Percentiles rank a stretch among this genome's conserved stretches.
Conservation (phyloP, 768 basidiomycete genomes). For the Suillus alpinus region DNA sequence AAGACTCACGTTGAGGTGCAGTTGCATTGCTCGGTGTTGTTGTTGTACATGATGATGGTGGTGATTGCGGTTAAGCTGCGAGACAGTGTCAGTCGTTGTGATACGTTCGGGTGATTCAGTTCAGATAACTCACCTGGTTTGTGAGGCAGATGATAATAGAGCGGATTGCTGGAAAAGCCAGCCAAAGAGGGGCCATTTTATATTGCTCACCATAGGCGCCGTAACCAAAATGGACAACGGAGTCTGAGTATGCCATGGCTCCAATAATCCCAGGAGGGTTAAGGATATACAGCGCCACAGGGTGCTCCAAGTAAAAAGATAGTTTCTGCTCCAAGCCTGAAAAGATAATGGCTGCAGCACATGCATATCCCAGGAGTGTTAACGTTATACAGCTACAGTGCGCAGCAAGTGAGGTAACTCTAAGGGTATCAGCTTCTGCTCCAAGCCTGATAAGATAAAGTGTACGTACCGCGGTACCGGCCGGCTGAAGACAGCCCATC, state of each 20-base stretch:
- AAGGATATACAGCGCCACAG: no score
- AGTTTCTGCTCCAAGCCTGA: no score
- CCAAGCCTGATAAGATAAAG: not conserved
- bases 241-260: no score
- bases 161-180: not conserved
- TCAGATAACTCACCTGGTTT: not conserved
- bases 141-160: not conserved
- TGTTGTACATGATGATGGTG: not conserved
- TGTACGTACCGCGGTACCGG: no score
- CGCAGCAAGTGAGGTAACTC: not conserved
- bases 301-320: no score
- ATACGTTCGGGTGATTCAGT: not conserved
- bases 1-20: constrained; percentile 3
- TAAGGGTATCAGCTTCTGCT: not conserved
- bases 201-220: not conserved
- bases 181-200: not conserved
- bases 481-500: no score
- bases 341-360: no score
- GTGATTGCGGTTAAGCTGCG: not conserved
- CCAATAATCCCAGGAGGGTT: no score
- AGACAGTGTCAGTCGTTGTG: not conserved
- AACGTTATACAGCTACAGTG: not conserved
- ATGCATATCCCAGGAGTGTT: not conserved
- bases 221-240: not conserved
- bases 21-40: constrained; percentile 2